phyloP scores from a whole-genome alignment of 2,329 filamentous ascomycete species.

The Xylogone sp. region DNA sequence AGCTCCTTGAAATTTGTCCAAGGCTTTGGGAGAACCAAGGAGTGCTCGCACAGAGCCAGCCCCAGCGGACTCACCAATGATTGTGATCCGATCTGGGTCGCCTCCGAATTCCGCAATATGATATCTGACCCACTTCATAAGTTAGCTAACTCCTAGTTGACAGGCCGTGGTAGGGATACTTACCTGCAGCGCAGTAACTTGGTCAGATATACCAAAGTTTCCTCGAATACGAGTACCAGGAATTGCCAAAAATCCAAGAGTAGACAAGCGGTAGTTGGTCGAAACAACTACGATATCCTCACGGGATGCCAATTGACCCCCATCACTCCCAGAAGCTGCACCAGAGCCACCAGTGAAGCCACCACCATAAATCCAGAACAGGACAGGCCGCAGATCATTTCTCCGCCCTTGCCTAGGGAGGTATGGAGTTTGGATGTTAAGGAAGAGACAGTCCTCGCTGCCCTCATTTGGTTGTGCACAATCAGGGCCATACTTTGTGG shows the following conservation, averaged over 20 bases:
- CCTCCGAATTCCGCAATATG: constrained; percentile 43
- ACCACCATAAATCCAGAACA: constrained; percentile 27
- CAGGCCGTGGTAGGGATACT: neutral
- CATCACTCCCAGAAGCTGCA: constrained; percentile 20
- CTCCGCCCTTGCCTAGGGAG: constrained; percentile 17
- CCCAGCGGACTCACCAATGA: constrained; percentile 48
- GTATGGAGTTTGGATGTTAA: constrained; percentile 35
- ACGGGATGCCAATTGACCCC: constrained; percentile 22
- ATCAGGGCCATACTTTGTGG: constrained; percentile 35
- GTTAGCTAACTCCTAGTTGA: constrained; percentile 3
- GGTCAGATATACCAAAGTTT: constrained; percentile 49
- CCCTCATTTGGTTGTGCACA: constrained; percentile 30
- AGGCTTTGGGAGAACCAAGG: constrained; percentile 43
- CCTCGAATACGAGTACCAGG: constrained; percentile 47
- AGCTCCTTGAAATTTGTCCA: constrained; percentile 42
- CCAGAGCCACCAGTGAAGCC: constrained; percentile 29
- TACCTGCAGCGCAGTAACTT: constrained; percentile 42
- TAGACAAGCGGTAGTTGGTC: constrained; percentile 24
- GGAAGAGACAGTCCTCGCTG: constrained; percentile 23
- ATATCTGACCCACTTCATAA: constrained; percentile 40
- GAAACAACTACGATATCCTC: constrained; percentile 25
- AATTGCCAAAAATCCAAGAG: constrained; percentile 37
- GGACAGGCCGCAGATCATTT: constrained; percentile 27
- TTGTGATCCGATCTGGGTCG: constrained; percentile 41
- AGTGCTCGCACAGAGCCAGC: constrained; percentile 45